Conservation (phyloP, 495 filamentous ascomycete species). For the Hypoxylon rickii region DNA sequence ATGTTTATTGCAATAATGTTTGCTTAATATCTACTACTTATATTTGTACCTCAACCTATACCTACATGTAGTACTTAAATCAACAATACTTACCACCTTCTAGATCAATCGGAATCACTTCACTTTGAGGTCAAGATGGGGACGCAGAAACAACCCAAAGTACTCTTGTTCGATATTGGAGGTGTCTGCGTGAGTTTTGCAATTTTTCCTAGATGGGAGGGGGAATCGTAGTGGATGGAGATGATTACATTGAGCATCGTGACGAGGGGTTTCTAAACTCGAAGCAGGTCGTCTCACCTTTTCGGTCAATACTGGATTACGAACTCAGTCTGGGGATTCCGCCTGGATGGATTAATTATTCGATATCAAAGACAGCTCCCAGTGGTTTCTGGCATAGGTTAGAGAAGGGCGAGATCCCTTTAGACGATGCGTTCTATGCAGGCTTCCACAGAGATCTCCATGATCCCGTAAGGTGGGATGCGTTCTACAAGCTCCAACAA, state of each 20-base stretch:
- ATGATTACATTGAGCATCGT: too few relatives aligned
- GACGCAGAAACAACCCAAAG: slow-evolving; percentile 62
- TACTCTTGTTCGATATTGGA: slow-evolving; percentile 92
- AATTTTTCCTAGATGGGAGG: neutral
- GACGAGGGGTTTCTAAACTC: slow-evolving; percentile 19
- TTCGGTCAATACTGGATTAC: slow-evolving; percentile 90
- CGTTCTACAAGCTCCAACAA: slow-evolving; percentile 46
- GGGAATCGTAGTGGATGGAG: too few relatives aligned
- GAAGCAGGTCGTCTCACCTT: slow-evolving; percentile 82
- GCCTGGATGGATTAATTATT: slow-evolving; percentile 86
- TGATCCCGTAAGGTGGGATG: slow-evolving; percentile 65
- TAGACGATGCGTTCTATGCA: slow-evolving; percentile 75
- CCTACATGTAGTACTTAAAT: too few relatives aligned
- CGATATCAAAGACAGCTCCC: slow-evolving; percentile 78
- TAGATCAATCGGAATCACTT: too few relatives aligned
- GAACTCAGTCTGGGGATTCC: slow-evolving; percentile 76
- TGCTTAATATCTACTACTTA: too few relatives aligned
- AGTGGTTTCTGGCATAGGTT: slow-evolving; percentile 84
- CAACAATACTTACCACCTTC: too few relatives aligned
- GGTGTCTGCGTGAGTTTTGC: slow-evolving; percentile 83
- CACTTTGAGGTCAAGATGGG: slow-evolving; percentile 43
- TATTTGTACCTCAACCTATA: too few relatives aligned
- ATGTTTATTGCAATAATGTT: too few relatives aligned
- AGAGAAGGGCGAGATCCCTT: slow-evolving; percentile 72
- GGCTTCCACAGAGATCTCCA: slow-evolving; percentile 77